Evolutionary conservation across 495 filamentous ascomycete genomes (phyloP).

Genomic region (Pyrenula massariospora): DNA sequence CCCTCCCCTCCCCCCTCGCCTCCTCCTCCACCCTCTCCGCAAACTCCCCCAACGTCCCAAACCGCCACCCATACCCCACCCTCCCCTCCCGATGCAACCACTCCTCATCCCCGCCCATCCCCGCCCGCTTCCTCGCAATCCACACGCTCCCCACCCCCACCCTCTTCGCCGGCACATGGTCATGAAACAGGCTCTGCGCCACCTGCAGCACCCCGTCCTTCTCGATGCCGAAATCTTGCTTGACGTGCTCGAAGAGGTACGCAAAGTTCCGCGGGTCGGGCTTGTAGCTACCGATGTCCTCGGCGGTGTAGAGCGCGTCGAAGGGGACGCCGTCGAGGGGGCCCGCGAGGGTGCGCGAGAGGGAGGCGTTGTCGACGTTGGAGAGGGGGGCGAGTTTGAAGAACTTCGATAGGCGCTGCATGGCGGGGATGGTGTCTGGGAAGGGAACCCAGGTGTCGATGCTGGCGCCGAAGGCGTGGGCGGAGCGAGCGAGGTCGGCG

Average conservation of each 20-base stretch:
- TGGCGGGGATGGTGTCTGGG: constrained; percentile 48
- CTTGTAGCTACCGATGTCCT: constrained; percentile 69
- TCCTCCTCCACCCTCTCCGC: constrained; percentile 52
- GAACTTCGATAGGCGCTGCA: constrained; percentile 38
- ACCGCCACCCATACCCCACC: constrained; percentile 43
- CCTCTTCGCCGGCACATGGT: constrained; percentile 57
- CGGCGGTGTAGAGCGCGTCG: constrained; percentile 60
- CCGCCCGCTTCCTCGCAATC: constrained; percentile 49
- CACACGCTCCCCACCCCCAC: constrained; percentile 54
- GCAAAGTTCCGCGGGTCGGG: constrained; percentile 54
- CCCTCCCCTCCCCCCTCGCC: background rate
- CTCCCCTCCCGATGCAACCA: constrained; percentile 21
- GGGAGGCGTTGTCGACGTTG: constrained; percentile 58
- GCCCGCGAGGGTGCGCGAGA: constrained; percentile 37
- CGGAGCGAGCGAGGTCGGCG: constrained; percentile 13
- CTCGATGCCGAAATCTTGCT: constrained; percentile 41
- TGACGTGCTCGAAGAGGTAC: constrained; percentile 44
- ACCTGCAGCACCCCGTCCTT: constrained; percentile 51
- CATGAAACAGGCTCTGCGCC: constrained; percentile 57
- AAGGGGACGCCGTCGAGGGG: constrained; percentile 41
- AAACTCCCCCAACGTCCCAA: constrained; percentile 58
- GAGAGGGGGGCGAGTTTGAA: constrained; percentile 63
- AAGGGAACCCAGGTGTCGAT: constrained; percentile 55
- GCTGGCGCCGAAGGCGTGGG: constrained; percentile 34
- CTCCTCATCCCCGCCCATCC: constrained; percentile 27